Percentiles rank a stretch among this genome's conserved stretches.
Conservation (phyloP, 2,329 filamentous ascomycete species). For the Gaeumannomyces sp. region DNA sequence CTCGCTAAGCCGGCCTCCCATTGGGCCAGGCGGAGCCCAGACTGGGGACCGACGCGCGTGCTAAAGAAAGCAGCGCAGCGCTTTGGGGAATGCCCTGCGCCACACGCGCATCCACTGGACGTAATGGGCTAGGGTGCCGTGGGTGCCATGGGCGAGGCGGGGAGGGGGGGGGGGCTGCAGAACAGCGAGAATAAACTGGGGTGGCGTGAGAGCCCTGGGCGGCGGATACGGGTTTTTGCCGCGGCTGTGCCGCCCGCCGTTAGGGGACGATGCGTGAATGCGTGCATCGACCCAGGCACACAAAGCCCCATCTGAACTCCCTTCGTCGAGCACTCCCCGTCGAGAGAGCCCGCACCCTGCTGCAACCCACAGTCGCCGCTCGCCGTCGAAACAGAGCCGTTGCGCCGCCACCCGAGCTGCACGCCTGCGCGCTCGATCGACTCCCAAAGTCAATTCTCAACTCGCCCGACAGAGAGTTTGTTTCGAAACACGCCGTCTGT, state of each 20-base stretch:
- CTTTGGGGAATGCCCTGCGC: background rate
- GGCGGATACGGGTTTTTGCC: background rate
- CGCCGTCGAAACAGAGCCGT: background rate
- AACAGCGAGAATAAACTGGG: background rate
- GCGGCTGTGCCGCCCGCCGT: background rate
- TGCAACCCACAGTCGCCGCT: background rate
- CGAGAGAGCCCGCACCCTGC: background rate
- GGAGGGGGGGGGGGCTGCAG: background rate
- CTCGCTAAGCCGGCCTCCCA: background rate
- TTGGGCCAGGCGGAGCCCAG: background rate
- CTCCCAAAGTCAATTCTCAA: background rate
- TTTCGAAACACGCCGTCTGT: conserved; percentile 1
- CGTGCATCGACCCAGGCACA: too few species aligned
- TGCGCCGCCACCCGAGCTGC: background rate
- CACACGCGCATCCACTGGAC: background rate
- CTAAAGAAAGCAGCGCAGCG: background rate
- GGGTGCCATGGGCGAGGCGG: too few species aligned
- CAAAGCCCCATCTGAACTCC: background rate
- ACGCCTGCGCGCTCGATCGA: background rate
- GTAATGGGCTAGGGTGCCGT: background rate
- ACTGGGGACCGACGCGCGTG: background rate
- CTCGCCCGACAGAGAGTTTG: background rate
- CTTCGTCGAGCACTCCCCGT: background rate
- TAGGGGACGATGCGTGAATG: background rate
- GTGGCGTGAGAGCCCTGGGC: background rate